phyloP scores from a whole-genome alignment of 805 yeast species.

The Barnettozyma salicaria region DNA sequence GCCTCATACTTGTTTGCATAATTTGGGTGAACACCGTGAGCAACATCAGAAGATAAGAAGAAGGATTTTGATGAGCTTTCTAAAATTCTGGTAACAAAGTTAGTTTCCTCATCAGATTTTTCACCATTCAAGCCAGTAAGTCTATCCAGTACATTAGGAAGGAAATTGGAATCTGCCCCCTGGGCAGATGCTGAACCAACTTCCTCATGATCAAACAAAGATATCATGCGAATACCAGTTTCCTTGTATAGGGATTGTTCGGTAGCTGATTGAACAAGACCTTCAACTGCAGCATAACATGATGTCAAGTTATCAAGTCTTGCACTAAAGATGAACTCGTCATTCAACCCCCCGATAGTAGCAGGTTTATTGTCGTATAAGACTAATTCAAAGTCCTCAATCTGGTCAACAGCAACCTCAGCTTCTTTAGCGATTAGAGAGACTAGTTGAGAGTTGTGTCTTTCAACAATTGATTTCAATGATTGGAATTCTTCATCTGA shows the following conservation, averaged over 20 bases:
- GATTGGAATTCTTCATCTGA: conserved; percentile 56
- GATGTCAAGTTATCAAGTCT: conserved; percentile 88
- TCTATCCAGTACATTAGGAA: conserved; percentile 72
- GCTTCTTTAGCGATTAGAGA: conserved; percentile 64
- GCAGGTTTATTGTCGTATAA: conserved; percentile 83
- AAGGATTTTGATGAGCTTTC: conserved; percentile 73
- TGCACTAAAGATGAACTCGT: conserved; percentile 88
- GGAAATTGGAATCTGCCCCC: conserved; percentile 91
- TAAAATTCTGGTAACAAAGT: conserved; percentile 36
- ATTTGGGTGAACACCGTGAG: conserved; percentile 96
- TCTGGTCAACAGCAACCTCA: conserved; percentile 42
- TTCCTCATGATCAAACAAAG: conserved; percentile 94
- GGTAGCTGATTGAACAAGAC: conserved; percentile 49
- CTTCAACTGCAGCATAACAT: conserved; percentile 74
- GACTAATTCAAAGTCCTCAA: conserved; percentile 86
- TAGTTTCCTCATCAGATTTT: conserved; percentile 22
- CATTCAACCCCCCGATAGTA: conserved; percentile 78
- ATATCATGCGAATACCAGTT: conserved; percentile 61
- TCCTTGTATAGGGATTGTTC: conserved; percentile 38
- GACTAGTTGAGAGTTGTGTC: conserved; percentile 74
- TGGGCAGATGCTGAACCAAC: conserved; percentile 91
- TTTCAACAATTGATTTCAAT: conserved; percentile 53
- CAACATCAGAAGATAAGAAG: conserved; percentile 89
- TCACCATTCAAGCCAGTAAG: conserved; percentile 43
- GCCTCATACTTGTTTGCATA: conserved; percentile 71